These are phyloP conservation scores for Kazachstania psychrophila DNA, from an alignment of 805 yeast genomes.

Conservation along the genomic window DNA sequence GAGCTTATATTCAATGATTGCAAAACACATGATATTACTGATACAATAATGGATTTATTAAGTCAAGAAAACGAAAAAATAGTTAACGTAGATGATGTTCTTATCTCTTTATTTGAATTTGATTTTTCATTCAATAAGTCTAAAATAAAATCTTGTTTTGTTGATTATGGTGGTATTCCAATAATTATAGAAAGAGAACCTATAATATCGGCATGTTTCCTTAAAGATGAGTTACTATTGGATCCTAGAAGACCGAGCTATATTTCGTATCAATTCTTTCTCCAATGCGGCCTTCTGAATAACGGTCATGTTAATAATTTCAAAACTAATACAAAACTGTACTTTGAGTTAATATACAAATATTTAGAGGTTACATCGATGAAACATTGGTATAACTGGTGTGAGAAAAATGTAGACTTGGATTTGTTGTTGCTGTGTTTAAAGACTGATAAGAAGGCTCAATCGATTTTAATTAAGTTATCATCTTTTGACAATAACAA, in stretches of 20 bases:
- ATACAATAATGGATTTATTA: constrained; percentile 8
- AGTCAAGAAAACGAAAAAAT: neutral
- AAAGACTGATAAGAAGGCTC: constrained; percentile 12
- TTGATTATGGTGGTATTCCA: constrained; percentile 23
- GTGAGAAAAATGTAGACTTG: constrained; percentile 12
- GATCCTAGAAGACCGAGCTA: neutral
- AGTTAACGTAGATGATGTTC: constrained; percentile 2
- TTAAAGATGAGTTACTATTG: neutral
- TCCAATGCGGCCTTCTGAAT: constrained; percentile 24
- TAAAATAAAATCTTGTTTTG: constrained; percentile 13
- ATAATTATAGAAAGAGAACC: constrained; percentile 9
- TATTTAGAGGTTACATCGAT: constrained; percentile 17
- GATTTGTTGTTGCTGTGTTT: constrained; percentile 7
- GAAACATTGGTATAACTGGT: constrained; percentile 25
- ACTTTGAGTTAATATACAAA: constrained; percentile 16
- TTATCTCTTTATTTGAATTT: constrained; percentile 13
- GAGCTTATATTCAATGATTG: constrained; percentile 6
- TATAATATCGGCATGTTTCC: constrained; percentile 3
- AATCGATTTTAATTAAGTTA: constrained; percentile 20
- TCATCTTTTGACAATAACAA: constrained; percentile 8
- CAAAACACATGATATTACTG: constrained; percentile 10
- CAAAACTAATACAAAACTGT: constrained; percentile 8
- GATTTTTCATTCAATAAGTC: constrained; percentile 17
- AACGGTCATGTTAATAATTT: constrained; percentile 9
- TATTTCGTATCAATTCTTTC: constrained; percentile 4